A percentile compares a stretch with the other conserved stretches of the same genome.
Conservation (phyloP, 371 early-diverging fungal species). For the Chytridium lagenaria region DNA sequence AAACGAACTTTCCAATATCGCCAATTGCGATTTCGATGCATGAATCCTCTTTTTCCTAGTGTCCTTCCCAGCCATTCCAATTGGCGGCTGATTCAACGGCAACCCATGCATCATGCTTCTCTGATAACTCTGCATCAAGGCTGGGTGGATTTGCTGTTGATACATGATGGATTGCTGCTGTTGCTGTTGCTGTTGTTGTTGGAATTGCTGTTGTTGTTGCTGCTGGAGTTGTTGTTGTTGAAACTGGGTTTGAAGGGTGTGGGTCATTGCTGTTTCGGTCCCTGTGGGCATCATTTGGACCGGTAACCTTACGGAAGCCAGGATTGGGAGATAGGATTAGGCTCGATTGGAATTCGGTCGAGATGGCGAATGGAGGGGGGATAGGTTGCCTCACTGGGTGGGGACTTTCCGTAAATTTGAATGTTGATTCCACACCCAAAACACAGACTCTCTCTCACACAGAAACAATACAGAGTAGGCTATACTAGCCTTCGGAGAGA, state of each 20-base stretch:
- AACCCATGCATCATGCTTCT: not conserved
- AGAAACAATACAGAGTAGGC: too few species aligned
- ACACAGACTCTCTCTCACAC: too few species aligned
- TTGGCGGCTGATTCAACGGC: not conserved
- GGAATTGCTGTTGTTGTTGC: not conserved
- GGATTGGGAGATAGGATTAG: too few species aligned
- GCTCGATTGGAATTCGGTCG: too few species aligned
- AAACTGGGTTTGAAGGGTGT: not conserved
- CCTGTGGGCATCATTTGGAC: not conserved
- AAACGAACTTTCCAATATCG: constrained; percentile 27
- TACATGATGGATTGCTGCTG: not conserved
- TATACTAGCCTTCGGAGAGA: too few species aligned
- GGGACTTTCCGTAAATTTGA: too few species aligned
- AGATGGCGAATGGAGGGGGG: too few species aligned
- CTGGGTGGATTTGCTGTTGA: not conserved
- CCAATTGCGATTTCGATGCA: constrained; percentile 27
- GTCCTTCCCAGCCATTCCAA: constrained; percentile 17
- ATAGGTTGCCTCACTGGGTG: too few species aligned
- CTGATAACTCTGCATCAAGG: not conserved
- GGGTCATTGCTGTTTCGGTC: not conserved
- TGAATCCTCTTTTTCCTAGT: constrained; percentile 23
- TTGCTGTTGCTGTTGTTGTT: not conserved
- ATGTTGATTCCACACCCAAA: too few species aligned
- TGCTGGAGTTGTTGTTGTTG: not conserved
- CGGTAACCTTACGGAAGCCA: too few species aligned